Base-by-base conservation (phyloP, 208 protist genomes). In the Trypanosoma brucei region DNA sequence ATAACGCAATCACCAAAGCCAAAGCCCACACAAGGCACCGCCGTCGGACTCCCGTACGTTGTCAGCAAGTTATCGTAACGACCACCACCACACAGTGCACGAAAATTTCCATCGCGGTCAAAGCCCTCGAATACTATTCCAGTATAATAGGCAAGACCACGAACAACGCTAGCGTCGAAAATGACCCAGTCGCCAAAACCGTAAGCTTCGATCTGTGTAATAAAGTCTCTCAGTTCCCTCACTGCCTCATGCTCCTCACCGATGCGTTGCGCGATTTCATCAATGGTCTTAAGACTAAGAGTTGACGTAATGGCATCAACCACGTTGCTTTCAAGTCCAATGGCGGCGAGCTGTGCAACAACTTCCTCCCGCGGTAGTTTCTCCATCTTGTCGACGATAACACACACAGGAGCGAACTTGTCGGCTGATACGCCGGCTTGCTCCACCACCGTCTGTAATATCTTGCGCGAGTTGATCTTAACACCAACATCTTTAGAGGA, bases 1-100 rank as follows among this genome's bases (percentile, higher is more conserved):
- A 98, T 97, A 3, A 98, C 96, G 61, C 92, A 97, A 75, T 98
- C 96, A 39, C 96, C 96, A 63, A 98, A 98, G 54, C 96, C 96
- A 62, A 98, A 98, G 45, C 96, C 94, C 56, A 77, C 93, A 59
- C 93, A 95, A 5, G 93, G 84, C 38, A 97, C 80, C n/a, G 88
- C 77, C 61, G 87, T 78, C 30, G 89, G 88, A 63, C 89, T 92
- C 52, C 93, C 93, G 79, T 98, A 98, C 35, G 92, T 92, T 34
- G 83, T 88, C 48, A 98, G 79, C 14, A 98, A 84, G 50, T 86
- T 86, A 83, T 98, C 95, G 79, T 98, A 98, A 37, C 96, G 83
- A 38, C 96, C 96, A 31, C 96, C 96, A 39, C 96, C 96, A 78
- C 79, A 98, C 57, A 98, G 87, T 36, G 96, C 96, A 56, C 96